Evolutionary conservation across 2,329 filamentous ascomycete species (phyloP), one percentile per base, ranked within the genome.

Genomic region (Pseudogymnoascus sp.): DNA sequence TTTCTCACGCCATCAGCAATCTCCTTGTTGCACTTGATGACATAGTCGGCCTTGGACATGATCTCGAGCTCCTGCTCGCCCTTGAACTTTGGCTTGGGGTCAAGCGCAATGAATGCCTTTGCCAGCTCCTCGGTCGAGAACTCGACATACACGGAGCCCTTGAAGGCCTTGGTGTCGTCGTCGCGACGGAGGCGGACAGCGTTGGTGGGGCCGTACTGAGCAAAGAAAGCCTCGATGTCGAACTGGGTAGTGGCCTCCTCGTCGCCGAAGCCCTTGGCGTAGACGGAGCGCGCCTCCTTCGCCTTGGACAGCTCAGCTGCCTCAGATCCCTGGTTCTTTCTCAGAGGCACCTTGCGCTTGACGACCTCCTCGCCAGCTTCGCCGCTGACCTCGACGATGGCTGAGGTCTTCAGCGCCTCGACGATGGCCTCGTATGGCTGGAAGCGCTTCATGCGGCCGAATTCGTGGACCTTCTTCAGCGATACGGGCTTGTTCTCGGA

Each of bases 401-500:
- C 80, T 77, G 90, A 94, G 20, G 89, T 84, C 74, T 88, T 89
- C 59, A 97, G 83, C 36, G 94, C 93, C 60, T 86, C 85, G 63
- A 97, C 86, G 43, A 99, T 84, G 61, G 89, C 87, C 61, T 84
- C 86, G 78, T 92, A 92, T 41, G 91, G 90, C 77, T 94, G 86
- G 83, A 97, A 99, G 70, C 87, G 89, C 67, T 86, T 88, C 95
- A 99, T 99, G 74, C 95, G 92, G 78, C 92, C 93, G 82, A 99
- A 99, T 59, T 79, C 86, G 80, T 87, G 85, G 67, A 99, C 85
- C 64, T 86, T 83, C 70, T 86, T 86, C 67, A 99, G 80, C 20
- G 86, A 79, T 37, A 99, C 86, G 43, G 92, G 83, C 74, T 89
- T 88, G 80, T 97, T 96, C 70, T 88, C 82, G 66, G 83, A 79